Evolutionary conservation across 768 basidiomycete genomes (phyloP), one percentile per base, ranked within the genome.

Genomic region (Tubosaeta sp.): DNA sequence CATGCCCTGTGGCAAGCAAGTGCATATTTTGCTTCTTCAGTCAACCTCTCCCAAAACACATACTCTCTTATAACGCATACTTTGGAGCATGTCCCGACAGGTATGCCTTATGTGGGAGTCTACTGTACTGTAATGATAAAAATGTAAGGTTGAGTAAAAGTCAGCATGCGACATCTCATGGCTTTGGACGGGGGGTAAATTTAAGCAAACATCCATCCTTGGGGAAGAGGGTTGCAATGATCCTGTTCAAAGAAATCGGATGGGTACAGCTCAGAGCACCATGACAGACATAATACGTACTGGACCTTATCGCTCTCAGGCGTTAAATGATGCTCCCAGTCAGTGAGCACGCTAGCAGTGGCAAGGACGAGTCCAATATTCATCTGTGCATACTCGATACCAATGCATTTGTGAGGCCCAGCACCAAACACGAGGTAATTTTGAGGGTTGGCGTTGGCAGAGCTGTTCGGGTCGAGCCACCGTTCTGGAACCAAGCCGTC

Each of bases 141-240:
- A 22, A 27, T 27, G 43, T 21, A 19, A 12, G 4, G 42, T 44
- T 6, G 2, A 29, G 7, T 10, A 30, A 18, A 4, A 12, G 45
- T 14, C 44, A 41, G 5, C 3, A 8, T 11, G 9, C 21, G 21
- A 34, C n/a, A 24, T 8, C 31, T 51, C 29, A 63, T 8, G 64
- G 64, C 45, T 49, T 66, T 21, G 68, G 51, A 46, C 86, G 81
- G 27, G 90, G 86, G 2, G 80, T 76, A 59, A 95, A 80, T 63
- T 83, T 89, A 55, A 97, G 77, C 51, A 80, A 70, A 60, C 92
- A 91, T 38, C 90, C 91, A 62, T 97, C 94, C 68, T 90, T 86
- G 11, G 96, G 96, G 82, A 99, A 99, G 38, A 98, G 71, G 19
- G 93, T 96, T n/a, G 94, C 90, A 58, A 97, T 92, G 56, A 97